A percentile compares a stretch with the other conserved stretches of the same genome.
phyloP scores from a whole-genome alignment of 2,329 filamentous ascomycete species.

The Chaetomium strumarium region DNA sequence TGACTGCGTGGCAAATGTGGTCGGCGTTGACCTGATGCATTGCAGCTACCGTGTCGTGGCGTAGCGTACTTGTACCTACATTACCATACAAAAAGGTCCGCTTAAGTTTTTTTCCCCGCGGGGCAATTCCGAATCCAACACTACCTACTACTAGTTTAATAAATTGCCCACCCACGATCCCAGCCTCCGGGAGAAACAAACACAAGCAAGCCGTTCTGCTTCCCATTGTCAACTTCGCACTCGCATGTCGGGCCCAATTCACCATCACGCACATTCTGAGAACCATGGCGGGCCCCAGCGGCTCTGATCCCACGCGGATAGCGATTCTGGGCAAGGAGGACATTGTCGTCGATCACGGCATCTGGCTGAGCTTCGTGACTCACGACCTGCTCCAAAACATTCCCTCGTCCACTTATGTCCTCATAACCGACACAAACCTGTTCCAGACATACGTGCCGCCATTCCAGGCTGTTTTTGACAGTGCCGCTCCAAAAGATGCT shows the following conservation, averaged over 20 bases:
- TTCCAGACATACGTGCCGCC: conserved; percentile 70
- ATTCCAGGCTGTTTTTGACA: conserved; percentile 64
- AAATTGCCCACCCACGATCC: conserved; percentile 1
- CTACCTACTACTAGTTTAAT: background rate
- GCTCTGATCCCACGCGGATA: conserved; percentile 52
- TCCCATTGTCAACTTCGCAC: background rate
- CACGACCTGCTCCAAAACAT: conserved; percentile 73
- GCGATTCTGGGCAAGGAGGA: conserved; percentile 81
- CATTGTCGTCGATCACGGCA: conserved; percentile 85
- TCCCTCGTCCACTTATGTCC: conserved; percentile 83
- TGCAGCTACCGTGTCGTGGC: no score
- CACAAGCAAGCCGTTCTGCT: background rate
- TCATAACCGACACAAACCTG: conserved; percentile 95
- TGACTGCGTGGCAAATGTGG: no score
- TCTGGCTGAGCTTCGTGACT: conserved; percentile 79
- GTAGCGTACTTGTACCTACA: no score
- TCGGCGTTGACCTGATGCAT: background rate
- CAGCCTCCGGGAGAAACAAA: background rate
- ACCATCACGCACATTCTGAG: conserved; percentile 15
- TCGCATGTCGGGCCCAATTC: conserved; percentile 22
- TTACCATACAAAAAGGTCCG: conserved; percentile 6
- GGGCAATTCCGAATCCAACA: background rate
- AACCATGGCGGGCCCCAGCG: conserved; percentile 20
- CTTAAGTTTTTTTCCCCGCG: conserved; percentile 19
- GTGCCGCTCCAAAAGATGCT: conserved; percentile 37